Conservation (phyloP, 2,329 filamentous ascomycete species). For the Apiospora malaysiana region DNA sequence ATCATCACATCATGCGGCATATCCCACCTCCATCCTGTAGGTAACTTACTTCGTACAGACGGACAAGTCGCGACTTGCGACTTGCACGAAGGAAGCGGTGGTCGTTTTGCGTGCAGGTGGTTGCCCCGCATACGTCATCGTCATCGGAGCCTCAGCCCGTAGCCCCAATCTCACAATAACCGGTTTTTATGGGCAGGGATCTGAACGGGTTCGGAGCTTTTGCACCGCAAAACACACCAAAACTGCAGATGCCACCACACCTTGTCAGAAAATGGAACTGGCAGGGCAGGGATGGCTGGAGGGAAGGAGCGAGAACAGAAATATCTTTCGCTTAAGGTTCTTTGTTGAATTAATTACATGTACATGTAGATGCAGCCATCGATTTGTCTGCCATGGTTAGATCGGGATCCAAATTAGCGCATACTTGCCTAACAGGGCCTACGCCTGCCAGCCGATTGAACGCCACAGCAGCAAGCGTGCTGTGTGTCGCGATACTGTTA, state of each 20-base stretch:
- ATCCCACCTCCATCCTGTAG: too few relatives aligned
- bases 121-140: slow-evolving; percentile 12
- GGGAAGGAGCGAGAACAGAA: neutral
- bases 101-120: neutral
- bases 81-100: neutral
- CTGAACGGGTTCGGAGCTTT: neutral
- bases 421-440: neutral
- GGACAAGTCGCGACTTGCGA: neutral
- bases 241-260: neutral
- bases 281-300: neutral
- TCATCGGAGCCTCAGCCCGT: neutral
- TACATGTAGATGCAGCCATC: neutral
- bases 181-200: neutral
- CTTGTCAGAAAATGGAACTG: neutral
- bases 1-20: slow-evolving; percentile 1
- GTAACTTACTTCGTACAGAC: too few relatives aligned
- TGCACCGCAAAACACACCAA: neutral
- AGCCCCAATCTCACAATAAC: slow-evolving; percentile 1
- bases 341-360: neutral
- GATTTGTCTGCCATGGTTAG: neutral
- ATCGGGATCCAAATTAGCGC: neutral
- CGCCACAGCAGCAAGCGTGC: slow-evolving; percentile 4
- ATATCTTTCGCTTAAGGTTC: neutral
- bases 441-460: neutral
- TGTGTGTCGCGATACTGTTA: too few relatives aligned